These are phyloP conservation scores for Suillus cothurnatus DNA, from an alignment of 768 basidiomycete species.

Conservation along the genomic window DNA sequence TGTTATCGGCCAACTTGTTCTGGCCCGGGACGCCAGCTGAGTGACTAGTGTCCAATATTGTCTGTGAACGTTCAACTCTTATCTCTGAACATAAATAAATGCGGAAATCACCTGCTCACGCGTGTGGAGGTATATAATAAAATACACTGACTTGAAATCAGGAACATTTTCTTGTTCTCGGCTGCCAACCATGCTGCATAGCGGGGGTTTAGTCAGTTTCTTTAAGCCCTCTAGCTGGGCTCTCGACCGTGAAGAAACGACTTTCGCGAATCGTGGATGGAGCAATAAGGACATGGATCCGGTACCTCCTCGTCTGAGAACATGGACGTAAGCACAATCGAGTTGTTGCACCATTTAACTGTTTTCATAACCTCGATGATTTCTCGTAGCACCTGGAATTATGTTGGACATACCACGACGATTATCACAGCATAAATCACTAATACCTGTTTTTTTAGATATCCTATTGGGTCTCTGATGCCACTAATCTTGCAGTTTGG, in stretches of 20 bases:
- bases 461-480: conserved; percentile 32
- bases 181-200: not conserved
- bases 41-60: not conserved
- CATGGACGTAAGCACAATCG: conserved; percentile 52
- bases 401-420: conserved; percentile 52
- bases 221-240: conserved; percentile 46
- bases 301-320: conserved; percentile 59
- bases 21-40: not conserved
- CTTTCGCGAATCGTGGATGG: conserved; percentile 59
- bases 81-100: conserved; percentile 13
- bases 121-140: not conserved
- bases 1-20: not conserved
- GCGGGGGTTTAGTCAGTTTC: conserved; percentile 20
- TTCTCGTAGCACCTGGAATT: conserved; percentile 52
- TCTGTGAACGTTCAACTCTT: not conserved
- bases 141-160: not conserved
- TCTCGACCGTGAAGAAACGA: conserved; percentile 52
- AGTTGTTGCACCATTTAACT: not conserved
- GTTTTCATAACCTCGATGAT: not conserved
- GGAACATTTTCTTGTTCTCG: not conserved
- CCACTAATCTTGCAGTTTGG: conserved; percentile 25
- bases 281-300: conserved; percentile 80
- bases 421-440: conserved; percentile 35
- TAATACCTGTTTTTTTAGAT: conserved; percentile 15
- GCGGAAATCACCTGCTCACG: not conserved